Evolutionary conservation across 2,329 filamentous ascomycete species (phyloP).

Genomic region (Fusarium neocosmosporiellum): DNA sequence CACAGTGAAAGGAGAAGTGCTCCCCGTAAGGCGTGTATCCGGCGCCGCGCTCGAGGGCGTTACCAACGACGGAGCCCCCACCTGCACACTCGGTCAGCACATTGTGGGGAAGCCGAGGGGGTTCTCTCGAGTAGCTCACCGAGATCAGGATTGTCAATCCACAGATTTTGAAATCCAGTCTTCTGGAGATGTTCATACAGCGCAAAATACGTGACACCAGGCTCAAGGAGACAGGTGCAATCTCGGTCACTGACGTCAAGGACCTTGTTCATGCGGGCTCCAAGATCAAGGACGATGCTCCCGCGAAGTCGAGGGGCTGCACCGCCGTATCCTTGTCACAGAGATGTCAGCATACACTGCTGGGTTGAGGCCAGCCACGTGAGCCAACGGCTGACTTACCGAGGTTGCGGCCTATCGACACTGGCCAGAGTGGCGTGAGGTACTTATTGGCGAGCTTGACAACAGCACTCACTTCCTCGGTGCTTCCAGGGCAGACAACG

Average conservation of each 20-base stretch:
- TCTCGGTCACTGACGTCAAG: constrained; percentile 3
- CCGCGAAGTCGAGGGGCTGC: constrained; percentile 10
- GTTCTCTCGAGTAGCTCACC: neutral
- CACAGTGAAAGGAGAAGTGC: constrained; percentile 14
- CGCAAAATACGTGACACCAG: constrained; percentile 11
- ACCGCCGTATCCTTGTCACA: constrained; percentile 7
- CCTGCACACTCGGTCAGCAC: neutral
- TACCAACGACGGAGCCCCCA: constrained; percentile 15
- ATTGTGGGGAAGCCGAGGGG: neutral
- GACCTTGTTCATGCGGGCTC: constrained; percentile 12
- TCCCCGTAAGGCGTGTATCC: constrained; percentile 19
- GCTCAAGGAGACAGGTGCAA: constrained; percentile 11
- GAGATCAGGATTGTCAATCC: constrained; percentile 17
- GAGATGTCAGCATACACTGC: neutral
- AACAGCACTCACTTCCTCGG: constrained; percentile 9
- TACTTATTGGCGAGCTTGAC: constrained; percentile 16
- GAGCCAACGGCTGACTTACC: neutral
- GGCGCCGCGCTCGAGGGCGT: constrained; percentile 10
- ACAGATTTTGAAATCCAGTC: constrained; percentile 6
- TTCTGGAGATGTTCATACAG: constrained; percentile 8
- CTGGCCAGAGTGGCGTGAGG: constrained; percentile 5
- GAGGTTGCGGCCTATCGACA: constrained; percentile 13
- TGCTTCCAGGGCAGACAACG: constrained; percentile 7
- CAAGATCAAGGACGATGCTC: constrained; percentile 11
- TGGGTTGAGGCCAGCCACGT: neutral